Conservation (phyloP, 345 rosid genomes). For the Boechera divaricarpa region DNA sequence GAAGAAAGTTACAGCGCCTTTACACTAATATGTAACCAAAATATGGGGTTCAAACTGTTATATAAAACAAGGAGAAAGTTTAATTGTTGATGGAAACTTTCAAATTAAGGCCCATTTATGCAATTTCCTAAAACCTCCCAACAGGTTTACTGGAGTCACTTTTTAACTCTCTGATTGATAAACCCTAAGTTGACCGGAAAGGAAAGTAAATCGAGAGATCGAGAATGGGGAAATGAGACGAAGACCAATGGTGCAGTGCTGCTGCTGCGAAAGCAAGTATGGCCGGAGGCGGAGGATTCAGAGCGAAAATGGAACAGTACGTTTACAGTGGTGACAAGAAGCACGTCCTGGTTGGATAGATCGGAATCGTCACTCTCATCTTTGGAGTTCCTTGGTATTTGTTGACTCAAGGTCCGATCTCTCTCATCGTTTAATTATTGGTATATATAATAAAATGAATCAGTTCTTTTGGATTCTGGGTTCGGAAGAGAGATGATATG, state of each 20-base stretch:
- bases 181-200: slow-evolving; percentile 21
- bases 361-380: slow-evolving; percentile 58
- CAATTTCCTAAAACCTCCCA: neutral
- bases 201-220: slow-evolving; percentile 10
- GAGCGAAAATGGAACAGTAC: slow-evolving; percentile 61
- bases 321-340: slow-evolving; percentile 90
- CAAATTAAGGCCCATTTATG: neutral
- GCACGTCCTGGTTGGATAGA: slow-evolving; percentile 78
- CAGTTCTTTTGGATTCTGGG: neutral
- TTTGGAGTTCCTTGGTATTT: slow-evolving; percentile 82
- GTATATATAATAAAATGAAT: neutral
- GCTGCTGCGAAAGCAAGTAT: slow-evolving; percentile 3
- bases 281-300: slow-evolving; percentile 54
- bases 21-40: neutral
- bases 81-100: neutral
- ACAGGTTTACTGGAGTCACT: neutral
- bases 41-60: neutral
- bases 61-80: neutral
- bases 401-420: slow-evolving; percentile 64
- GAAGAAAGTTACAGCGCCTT: neutral
- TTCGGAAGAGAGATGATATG: neutral
- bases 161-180: neutral
- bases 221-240: slow-evolving; percentile 39
- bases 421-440: neutral
- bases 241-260: slow-evolving; percentile 23